These are phyloP conservation scores for Pichia nakasei DNA, from an alignment of 805 yeast species.

Conservation along the genomic window DNA sequence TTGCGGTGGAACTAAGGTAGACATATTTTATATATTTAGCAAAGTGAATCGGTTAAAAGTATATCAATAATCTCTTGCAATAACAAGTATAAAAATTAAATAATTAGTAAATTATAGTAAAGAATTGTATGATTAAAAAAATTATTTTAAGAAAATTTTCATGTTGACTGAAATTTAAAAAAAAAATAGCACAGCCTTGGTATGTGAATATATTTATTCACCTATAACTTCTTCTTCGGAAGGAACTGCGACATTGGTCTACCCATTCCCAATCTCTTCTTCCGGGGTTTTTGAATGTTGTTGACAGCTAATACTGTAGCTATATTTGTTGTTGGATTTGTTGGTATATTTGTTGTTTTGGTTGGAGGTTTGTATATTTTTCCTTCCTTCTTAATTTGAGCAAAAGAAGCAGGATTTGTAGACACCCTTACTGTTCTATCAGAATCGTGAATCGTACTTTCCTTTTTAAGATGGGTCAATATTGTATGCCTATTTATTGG, in stretches of 20 bases:
- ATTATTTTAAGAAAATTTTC: too few species aligned
- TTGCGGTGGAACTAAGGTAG: conserved; percentile 89
- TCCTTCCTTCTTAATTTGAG: neutral
- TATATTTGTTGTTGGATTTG: neutral
- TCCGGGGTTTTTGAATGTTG: conserved; percentile 8
- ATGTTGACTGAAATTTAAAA: too few species aligned
- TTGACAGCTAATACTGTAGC: neutral
- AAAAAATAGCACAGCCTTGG: too few species aligned
- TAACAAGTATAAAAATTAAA: neutral
- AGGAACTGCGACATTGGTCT: conserved; percentile 10
- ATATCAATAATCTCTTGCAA: too few species aligned
- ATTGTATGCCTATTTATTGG: too few species aligned
- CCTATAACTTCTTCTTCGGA: neutral
- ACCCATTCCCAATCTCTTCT: conserved; percentile 22
- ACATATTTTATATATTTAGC: conserved; percentile 46
- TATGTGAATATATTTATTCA: too few species aligned
- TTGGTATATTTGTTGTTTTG: too few species aligned
- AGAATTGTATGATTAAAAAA: neutral
- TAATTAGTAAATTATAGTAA: neutral
- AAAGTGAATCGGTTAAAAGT: neutral
- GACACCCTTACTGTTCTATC: too few species aligned
- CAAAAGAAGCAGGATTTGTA: too few species aligned
- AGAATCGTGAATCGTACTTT: too few species aligned
- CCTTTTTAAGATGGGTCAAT: too few species aligned
- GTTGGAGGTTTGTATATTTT: neutral